These are phyloP conservation scores for Xenoacremonium recifei DNA, from an alignment of 2,329 filamentous ascomycete genomes.

Conservation along the genomic window DNA sequence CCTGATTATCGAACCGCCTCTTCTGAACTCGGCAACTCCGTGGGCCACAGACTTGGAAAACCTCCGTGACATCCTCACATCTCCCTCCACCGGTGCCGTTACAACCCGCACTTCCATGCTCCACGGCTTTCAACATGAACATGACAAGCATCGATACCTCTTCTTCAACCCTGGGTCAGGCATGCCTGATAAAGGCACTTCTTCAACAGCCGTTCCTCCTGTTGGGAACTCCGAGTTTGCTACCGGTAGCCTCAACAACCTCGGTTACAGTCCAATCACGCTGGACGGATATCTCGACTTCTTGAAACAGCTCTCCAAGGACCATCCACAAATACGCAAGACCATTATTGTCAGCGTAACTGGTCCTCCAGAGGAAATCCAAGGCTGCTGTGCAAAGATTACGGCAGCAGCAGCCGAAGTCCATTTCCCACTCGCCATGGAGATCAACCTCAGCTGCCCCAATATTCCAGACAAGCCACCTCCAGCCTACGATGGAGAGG, in stretches of 20 bases:
- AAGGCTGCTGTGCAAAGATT: slow-evolving; percentile 53
- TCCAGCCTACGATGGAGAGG: slow-evolving; percentile 61
- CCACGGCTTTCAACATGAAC: slow-evolving; percentile 62
- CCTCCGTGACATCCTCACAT: slow-evolving; percentile 59
- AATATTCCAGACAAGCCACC: slow-evolving; percentile 70
- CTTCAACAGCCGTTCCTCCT: slow-evolving; percentile 14
- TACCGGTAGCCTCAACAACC: slow-evolving; percentile 60
- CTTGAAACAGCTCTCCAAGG: slow-evolving; percentile 45
- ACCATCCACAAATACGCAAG: slow-evolving; percentile 38
- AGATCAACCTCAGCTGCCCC: slow-evolving; percentile 77
- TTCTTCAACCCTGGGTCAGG: slow-evolving; percentile 55
- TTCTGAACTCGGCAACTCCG: slow-evolving; percentile 73
- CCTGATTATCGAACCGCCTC: slow-evolving; percentile 58
- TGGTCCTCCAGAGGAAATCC: slow-evolving; percentile 57
- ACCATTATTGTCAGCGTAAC: slow-evolving; percentile 71
- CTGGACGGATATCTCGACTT: slow-evolving; percentile 59
- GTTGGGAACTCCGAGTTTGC: slow-evolving; percentile 19
- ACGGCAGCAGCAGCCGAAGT: slow-evolving; percentile 34
- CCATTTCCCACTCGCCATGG: slow-evolving; percentile 60
- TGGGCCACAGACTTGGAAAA: slow-evolving; percentile 69
- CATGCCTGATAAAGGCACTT: slow-evolving; percentile 18
- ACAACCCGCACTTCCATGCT: slow-evolving; percentile 71
- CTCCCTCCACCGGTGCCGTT: slow-evolving; percentile 66
- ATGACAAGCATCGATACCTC: slow-evolving; percentile 59
- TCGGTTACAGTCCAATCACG: slow-evolving; percentile 69